A percentile compares a stretch with the other conserved stretches of the same genome.
Evolutionary conservation across 2,329 filamentous ascomycete genomes (phyloP).

Genomic region (Penicillium sp.): DNA sequence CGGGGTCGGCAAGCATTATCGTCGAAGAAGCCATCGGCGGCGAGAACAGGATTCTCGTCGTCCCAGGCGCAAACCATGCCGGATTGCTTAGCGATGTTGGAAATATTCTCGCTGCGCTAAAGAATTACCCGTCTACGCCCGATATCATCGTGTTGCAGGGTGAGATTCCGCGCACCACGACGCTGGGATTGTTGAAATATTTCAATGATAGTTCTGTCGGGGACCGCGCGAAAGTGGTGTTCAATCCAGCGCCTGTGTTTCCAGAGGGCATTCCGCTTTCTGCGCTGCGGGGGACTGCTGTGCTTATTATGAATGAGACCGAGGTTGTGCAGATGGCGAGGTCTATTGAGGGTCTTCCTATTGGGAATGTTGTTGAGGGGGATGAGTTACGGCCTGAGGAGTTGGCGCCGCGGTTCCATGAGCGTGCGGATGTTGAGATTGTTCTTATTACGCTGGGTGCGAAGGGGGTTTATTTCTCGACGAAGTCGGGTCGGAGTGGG

Average conservation of each 20-base stretch:
- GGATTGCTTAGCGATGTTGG: conserved; percentile 33
- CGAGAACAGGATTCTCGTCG: conserved; percentile 70
- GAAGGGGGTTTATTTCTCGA: conserved; percentile 26
- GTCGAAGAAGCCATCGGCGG: conserved; percentile 62
- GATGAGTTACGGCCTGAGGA: conserved; percentile 16
- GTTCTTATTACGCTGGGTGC: conserved; percentile 25
- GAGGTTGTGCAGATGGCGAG: conserved; percentile 28
- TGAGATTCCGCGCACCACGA: conserved; percentile 23
- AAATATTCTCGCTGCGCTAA: conserved; percentile 28
- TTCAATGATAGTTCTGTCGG: conserved; percentile 12
- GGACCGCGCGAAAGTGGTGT: conserved; percentile 53
- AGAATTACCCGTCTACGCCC: background rate
- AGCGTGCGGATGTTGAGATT: conserved; percentile 18
- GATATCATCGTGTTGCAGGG: conserved; percentile 22
- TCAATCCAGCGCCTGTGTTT: conserved; percentile 81
- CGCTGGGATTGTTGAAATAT: conserved; percentile 17
- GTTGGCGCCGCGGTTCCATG: conserved; percentile 20
- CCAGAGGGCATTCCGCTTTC: conserved; percentile 61
- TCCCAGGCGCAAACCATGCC: conserved; percentile 62
- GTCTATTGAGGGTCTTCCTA: conserved; percentile 17
- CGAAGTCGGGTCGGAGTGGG: conserved; percentile 14
- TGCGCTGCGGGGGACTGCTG: conserved; percentile 15
- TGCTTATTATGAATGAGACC: conserved; percentile 27
- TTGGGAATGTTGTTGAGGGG: conserved; percentile 12
- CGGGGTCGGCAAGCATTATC: conserved; percentile 62